These are phyloP conservation scores for Vanilla planifolia DNA, from an alignment of 106 monocot species.

Conservation along the genomic window DNA sequence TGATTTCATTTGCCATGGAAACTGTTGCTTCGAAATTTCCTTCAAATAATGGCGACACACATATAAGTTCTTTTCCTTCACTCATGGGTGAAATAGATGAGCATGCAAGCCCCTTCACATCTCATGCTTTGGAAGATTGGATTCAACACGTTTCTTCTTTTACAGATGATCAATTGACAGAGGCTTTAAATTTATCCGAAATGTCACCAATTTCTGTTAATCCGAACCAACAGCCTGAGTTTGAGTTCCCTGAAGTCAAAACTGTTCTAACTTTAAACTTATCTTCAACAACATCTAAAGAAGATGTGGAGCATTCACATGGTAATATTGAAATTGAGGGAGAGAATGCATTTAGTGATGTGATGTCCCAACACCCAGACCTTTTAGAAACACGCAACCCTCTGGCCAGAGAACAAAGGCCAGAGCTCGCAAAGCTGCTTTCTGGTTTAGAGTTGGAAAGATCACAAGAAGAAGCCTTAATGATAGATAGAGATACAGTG, in stretches of 20 bases:
- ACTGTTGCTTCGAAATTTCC: slow-evolving; percentile 4
- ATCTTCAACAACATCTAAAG: slow-evolving; percentile 6
- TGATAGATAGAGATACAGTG: slow-evolving; percentile 7
- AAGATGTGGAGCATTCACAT: slow-evolving; percentile 14
- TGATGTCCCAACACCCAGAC: slow-evolving; percentile 1
- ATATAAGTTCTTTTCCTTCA: not conserved
- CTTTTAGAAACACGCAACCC: slow-evolving; percentile 2
- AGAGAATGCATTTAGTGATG: not conserved
- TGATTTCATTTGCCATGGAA: not conserved
- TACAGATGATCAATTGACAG: slow-evolving; percentile 11
- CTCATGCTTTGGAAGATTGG: not conserved
- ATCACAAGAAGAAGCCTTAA: slow-evolving; percentile 7
- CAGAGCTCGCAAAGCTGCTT: slow-evolving; percentile 19
- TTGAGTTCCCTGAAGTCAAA: not conserved
- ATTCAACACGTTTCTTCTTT: slow-evolving; percentile 3
- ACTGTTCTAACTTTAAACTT: slow-evolving; percentile 5
- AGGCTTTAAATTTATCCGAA: slow-evolving; percentile 20
- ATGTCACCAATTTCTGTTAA: slow-evolving; percentile 25
- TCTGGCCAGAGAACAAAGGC: slow-evolving; percentile 12
- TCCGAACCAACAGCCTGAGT: not conserved
- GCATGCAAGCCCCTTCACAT: slow-evolving; percentile 9
- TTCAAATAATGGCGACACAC: not conserved
- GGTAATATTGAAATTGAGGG: not conserved
- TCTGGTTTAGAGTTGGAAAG: slow-evolving; percentile 24
- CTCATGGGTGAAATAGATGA: slow-evolving; percentile 5